Evolutionary conservation across 208 protist genomes (phyloP).

Genomic region (Trypanosoma cruzi): DNA sequence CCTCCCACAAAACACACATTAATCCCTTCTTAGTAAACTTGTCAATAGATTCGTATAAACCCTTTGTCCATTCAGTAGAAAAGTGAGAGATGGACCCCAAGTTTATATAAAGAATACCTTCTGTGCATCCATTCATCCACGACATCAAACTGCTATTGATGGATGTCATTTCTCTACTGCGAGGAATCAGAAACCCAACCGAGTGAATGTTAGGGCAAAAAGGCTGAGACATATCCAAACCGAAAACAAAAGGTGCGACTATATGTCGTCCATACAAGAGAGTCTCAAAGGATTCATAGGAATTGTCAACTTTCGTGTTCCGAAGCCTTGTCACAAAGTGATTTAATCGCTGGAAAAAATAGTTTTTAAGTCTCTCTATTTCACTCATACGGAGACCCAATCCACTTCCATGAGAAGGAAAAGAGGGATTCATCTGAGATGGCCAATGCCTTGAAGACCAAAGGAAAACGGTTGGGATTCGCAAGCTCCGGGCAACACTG

Average conservation of each 20-base stretch:
- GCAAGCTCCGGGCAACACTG: conserved; percentile 18
- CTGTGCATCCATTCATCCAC: conserved; percentile 26
- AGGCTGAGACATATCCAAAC: conserved; percentile 33
- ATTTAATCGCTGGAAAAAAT: conserved; percentile 20
- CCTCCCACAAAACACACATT: conserved; percentile 31
- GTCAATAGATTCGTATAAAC: conserved; percentile 9
- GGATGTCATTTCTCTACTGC: conserved; percentile 1
- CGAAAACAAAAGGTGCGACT: conserved; percentile 40
- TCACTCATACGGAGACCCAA: conserved; percentile 9
- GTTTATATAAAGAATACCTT: conserved; percentile 32
- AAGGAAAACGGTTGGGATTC: conserved; percentile 29
- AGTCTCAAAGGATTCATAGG: conserved; percentile 2
- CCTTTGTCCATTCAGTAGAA: not conserved
- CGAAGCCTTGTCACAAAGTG: conserved; percentile 6
- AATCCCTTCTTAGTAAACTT: not conserved
- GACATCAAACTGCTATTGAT: conserved; percentile 17
- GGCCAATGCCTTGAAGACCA: conserved; percentile 28
- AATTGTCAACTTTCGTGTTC: not conserved
- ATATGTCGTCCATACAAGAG: conserved; percentile 30
- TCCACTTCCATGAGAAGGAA: conserved; percentile 16
- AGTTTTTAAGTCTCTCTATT: conserved; percentile 16
- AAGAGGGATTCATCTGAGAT: conserved; percentile 20
- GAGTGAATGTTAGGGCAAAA: conserved; percentile 44
- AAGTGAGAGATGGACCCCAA: conserved; percentile 8
- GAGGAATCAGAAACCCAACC: conserved; percentile 44